These are phyloP conservation scores for Venturia aucupariae DNA, from an alignment of 2,329 filamentous ascomycete species.

Conservation along the genomic window DNA sequence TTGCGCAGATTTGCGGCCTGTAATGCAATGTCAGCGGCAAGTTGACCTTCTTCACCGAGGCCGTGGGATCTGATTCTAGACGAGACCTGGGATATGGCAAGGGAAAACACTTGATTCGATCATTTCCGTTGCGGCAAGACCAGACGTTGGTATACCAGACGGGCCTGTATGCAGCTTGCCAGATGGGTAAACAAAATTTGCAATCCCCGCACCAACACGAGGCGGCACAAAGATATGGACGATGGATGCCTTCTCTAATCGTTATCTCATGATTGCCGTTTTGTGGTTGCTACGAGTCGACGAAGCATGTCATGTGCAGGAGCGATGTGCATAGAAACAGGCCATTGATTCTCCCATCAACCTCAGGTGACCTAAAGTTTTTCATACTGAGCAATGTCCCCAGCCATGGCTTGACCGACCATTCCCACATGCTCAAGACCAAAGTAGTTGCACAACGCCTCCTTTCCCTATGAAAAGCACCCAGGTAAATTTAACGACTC, in stretches of 20 bases:
- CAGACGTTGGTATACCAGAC: neutral
- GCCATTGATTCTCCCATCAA: neutral
- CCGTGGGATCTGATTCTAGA: neutral
- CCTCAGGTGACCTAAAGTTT: neutral
- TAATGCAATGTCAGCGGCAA: neutral
- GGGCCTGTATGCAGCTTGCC: neutral
- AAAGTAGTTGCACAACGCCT: slow-evolving; percentile 9
- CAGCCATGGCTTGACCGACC: neutral
- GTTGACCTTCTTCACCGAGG: neutral
- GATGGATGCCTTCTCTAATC: neutral
- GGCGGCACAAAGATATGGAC: neutral
- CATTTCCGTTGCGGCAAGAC: neutral
- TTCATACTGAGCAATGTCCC: neutral
- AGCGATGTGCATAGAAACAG: neutral
- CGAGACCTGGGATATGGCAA: neutral
- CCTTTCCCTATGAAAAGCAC: neutral
- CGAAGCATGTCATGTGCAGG: neutral
- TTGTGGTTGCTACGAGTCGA: neutral
- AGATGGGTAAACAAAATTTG: neutral
- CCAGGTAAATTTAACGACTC: slow-evolving; percentile 1
- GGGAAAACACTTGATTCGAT: neutral
- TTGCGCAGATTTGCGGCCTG: neutral
- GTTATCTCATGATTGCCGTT: neutral
- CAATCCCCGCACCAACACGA: neutral
- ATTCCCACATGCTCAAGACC: slow-evolving; percentile 2